Conservation (phyloP, 768 basidiomycete species). For the Rickenella mellea region DNA sequence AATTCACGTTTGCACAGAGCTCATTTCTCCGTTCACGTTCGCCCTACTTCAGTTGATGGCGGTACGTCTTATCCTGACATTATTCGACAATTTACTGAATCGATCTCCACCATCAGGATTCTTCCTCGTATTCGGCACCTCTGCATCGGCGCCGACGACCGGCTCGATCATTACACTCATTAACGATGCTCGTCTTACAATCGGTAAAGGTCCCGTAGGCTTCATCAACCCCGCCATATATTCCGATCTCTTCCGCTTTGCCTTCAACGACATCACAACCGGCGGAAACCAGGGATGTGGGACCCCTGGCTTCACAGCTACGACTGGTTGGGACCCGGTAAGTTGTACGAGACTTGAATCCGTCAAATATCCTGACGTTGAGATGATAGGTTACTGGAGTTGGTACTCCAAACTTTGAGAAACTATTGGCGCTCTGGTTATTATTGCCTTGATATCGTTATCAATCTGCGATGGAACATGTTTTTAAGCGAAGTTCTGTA, state of each 20-base stretch:
- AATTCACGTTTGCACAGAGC: background rate
- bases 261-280: slow-evolving; percentile 17
- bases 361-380: background rate
- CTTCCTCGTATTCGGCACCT: slow-evolving; percentile 24
- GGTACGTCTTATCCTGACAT: background rate
- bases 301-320: background rate
- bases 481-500: no score
- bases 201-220: slow-evolving; percentile 24
- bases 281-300: slow-evolving; percentile 15
- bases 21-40: background rate
- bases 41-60: background rate
- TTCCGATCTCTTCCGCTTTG: slow-evolving; percentile 7
- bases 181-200: slow-evolving; percentile 27
- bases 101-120: slow-evolving; percentile 15
- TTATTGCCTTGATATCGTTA: slow-evolving; percentile 17
- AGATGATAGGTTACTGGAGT: slow-evolving; percentile 33
- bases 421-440: slow-evolving; percentile 21
- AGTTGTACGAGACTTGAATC: background rate
- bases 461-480: no score
- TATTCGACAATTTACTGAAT: slow-evolving; percentile 6
- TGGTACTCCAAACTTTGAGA: slow-evolving; percentile 27
- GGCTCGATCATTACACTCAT: slow-evolving; percentile 24
- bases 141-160: slow-evolving; percentile 25
- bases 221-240: slow-evolving; percentile 51
- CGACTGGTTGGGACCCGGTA: background rate